Conservation (phyloP, 495 filamentous ascomycete genomes). For the Oidiodendron maius region DNA sequence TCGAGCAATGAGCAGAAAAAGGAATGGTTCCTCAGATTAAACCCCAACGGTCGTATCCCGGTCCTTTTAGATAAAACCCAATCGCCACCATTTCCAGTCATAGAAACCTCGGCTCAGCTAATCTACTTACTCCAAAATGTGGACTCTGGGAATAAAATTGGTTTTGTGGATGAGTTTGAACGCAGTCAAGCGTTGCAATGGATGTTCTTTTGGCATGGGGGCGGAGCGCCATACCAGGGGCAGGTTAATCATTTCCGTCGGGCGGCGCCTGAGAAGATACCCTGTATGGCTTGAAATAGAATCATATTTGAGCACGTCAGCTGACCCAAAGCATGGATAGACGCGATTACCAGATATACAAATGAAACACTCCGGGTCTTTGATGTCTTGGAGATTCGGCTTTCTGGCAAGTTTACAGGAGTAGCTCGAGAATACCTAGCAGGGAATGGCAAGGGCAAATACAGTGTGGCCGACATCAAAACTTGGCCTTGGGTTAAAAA, state of each 20-base stretch:
- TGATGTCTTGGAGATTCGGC: no score
- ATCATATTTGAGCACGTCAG: no score
- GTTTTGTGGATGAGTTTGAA: constrained; percentile 56
- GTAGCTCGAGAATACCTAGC: constrained; percentile 62
- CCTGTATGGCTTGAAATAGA: no score
- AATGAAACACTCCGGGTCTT: no score
- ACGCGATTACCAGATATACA: no score
- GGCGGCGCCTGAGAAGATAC: constrained; percentile 69
- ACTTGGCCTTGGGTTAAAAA: constrained; percentile 52
- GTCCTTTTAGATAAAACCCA: constrained; percentile 68
- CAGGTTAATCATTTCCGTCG: constrained; percentile 82
- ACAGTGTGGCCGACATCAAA: constrained; percentile 75
- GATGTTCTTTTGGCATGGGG: constrained; percentile 58
- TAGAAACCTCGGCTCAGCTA: constrained; percentile 74
- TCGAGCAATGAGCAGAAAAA: constrained; percentile 71
- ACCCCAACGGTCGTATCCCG: constrained; percentile 85
- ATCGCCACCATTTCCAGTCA: constrained; percentile 59
- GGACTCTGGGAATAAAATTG: constrained; percentile 72
- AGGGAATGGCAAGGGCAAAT: constrained; percentile 51
- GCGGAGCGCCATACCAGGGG: constrained; percentile 84
- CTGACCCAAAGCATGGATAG: no score
- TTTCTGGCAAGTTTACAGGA: no score
- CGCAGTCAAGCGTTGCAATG: constrained; percentile 66
- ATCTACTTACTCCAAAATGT: constrained; percentile 72
- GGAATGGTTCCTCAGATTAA: constrained; percentile 56